Evolutionary conservation across 2,329 filamentous ascomycete species (phyloP), one percentile per base, ranked within the genome.

Genomic region (Fusarium sp.): DNA sequence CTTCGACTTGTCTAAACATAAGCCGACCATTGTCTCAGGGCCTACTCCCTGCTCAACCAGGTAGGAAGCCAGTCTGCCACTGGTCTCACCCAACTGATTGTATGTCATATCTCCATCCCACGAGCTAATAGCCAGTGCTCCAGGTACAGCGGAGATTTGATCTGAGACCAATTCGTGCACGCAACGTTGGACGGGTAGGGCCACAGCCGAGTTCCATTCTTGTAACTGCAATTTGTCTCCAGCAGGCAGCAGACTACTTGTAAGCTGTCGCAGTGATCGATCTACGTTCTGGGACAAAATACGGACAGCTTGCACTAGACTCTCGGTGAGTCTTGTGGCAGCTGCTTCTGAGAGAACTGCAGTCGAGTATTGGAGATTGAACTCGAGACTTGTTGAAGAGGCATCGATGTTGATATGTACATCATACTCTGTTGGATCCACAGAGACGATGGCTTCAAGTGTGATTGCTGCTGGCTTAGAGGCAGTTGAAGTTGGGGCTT

Each of bases 391-490:
- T 38, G 47, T 51, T 51, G 47, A 51, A 28, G 47, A 51, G 47
- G 47, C 47, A 38, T 51, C 47, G 16, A 51, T 51, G 47, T 51
- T 51, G 34, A 51, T 15, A 38, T 51, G 47, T 13, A 51, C 47
- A 30, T 51, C 47, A 38, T 51, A 51, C 47, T 51, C 47, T 38
- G 47, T 51, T 52, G 49, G 49, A 23, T 52, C 49, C 16, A 52
- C n/a, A 7, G 49, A 52, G 18, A 40, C 26, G 18, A 40, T 12
- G 13, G 34, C 49, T 31, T 31, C 47, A 15, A 51, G 47, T 30
- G 12, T 38, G 33, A 51, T 51, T 51, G 23, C 23, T n/a, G 49
- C 26, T 52, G 49, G 36, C 23, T 51, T 51, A 20, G 34, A 30
- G 23, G 30, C 47, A 30, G 23, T 16, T 31, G 34, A 38, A 18